Evolutionary conservation across 2,329 filamentous ascomycete species (phyloP).

Genomic region (Aspergillus tubingensis): DNA sequence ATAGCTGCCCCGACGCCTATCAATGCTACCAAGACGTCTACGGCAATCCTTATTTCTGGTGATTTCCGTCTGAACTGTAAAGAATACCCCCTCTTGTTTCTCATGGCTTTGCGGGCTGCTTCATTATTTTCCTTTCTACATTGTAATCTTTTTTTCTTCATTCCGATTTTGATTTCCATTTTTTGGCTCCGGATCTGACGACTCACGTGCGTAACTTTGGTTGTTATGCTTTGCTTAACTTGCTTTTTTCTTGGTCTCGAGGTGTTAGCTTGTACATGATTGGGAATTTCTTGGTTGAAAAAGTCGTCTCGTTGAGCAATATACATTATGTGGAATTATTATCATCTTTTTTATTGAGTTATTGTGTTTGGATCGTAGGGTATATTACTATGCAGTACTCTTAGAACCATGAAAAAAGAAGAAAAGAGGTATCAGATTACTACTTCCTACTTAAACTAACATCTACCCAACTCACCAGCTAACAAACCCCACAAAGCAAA

Average conservation of each 20-base stretch:
- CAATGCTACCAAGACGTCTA: constrained; percentile 66
- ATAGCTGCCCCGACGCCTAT: constrained; percentile 59
- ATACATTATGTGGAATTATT: neutral
- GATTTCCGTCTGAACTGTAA: constrained; percentile 10
- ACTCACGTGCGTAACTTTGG: neutral
- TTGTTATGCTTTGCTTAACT: neutral
- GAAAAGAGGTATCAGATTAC: neutral
- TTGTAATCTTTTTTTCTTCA: neutral
- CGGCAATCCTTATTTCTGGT: constrained; percentile 40
- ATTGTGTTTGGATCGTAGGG: neutral
- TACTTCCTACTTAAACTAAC: too few relatives aligned
- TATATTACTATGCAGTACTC: neutral
- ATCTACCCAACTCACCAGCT: too few relatives aligned
- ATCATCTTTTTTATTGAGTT: rapidly evolving
- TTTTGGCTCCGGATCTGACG: neutral
- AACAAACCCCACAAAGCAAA: too few relatives aligned
- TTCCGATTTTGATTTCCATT: neutral
- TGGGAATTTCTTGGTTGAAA: neutral
- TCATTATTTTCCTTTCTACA: neutral
- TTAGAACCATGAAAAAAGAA: neutral
- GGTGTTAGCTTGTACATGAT: constrained; percentile 1
- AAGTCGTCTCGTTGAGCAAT: neutral
- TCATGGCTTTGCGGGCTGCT: too few relatives aligned
- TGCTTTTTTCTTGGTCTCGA: neutral
- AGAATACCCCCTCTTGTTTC: constrained; percentile 3